Percentiles rank a stretch among this genome's conserved stretches.
Evolutionary conservation across 495 filamentous ascomycete species (phyloP).

Genomic region (Podospora didyma): DNA sequence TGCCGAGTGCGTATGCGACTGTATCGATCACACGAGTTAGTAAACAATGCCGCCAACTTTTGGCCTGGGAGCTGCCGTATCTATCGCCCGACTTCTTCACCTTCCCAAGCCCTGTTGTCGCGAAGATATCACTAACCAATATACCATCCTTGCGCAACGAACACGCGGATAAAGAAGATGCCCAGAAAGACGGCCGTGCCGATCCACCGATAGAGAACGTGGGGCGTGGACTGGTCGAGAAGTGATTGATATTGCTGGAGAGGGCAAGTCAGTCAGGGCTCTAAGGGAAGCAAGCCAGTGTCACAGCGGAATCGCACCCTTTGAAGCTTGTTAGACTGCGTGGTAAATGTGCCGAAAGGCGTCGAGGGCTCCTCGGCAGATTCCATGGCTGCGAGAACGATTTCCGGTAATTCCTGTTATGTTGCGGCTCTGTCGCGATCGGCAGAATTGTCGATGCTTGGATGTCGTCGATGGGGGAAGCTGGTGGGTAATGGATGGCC

Average conservation of each 20-base stretch:
- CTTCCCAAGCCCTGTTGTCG: background rate
- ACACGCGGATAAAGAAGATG: slow-evolving; percentile 81
- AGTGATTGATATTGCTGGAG: slow-evolving; percentile 90
- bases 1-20: slow-evolving; percentile 97
- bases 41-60: too few species aligned
- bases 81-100: background rate
- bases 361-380: slow-evolving; percentile 22
- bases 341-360: slow-evolving; percentile 28
- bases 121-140: slow-evolving; percentile 64
- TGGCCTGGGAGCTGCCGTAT: background rate
- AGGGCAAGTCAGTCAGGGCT: slow-evolving; percentile 2
- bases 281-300: background rate
- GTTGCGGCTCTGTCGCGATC: background rate
- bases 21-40: slow-evolving; percentile 14
- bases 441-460: background rate
- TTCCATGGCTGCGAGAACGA: slow-evolving; percentile 21
- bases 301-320: slow-evolving; percentile 29
- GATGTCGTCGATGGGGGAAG: background rate
- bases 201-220: slow-evolving; percentile 81
- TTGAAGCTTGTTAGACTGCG: slow-evolving; percentile 34
- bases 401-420: background rate
- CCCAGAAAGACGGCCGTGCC: slow-evolving; percentile 69
- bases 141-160: slow-evolving; percentile 95
- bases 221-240: slow-evolving; percentile 88
- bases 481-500: background rate